Evolutionary conservation across 2,329 filamentous ascomycete genomes (phyloP), one percentile per base, ranked within the genome.

Genomic region (Microthyrium microscopicum): DNA sequence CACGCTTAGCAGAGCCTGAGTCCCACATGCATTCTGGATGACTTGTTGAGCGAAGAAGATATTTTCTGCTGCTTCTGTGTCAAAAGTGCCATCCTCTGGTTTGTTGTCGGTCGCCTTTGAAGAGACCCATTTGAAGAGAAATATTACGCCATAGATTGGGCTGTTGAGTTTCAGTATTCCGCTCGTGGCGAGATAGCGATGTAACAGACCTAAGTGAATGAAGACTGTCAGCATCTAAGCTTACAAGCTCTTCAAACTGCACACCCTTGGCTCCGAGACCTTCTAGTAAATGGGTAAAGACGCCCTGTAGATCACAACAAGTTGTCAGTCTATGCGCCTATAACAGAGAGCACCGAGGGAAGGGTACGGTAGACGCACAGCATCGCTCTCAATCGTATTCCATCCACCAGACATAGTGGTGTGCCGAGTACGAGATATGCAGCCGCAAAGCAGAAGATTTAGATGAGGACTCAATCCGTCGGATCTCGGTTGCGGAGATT

Each of bases 311-410:
- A 25, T 8, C 13, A 13, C 22, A 25, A 25, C 22, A 25, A 25
- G 22, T 9, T 9, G 9, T 9, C 9, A 33, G 9, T 11, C 18
- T 17, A 8, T 29, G 8, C n/a, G 31, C 20, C 17, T 34, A 7
- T 28, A 22, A 20, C 8, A 13, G 5, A 24, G 20, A 21, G 9
- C n/a, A 18, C n/a, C 20, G 9, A 8, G 12, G 11, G 20, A 18
- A 34, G 5, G 20, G 8, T n/a, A 12, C 12, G 17, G 18, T n/a
- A 38, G 40, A 61, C 70, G 46, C 69, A 92, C 85, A 56, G 87
- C 87, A 63, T 95, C 87, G 42, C 82, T 92, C 59, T 95, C 87
- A 52, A 95, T 94, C 25, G 87, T 95, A 57, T 91, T 93, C 87
- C 87, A 95, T 42, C 87, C 85, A 46, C 75, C 79, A 26, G 51